These are phyloP conservation scores for Capniomyces stellatus DNA, from an alignment of 371 early-diverging fungal genomes.

Conservation along the genomic window DNA sequence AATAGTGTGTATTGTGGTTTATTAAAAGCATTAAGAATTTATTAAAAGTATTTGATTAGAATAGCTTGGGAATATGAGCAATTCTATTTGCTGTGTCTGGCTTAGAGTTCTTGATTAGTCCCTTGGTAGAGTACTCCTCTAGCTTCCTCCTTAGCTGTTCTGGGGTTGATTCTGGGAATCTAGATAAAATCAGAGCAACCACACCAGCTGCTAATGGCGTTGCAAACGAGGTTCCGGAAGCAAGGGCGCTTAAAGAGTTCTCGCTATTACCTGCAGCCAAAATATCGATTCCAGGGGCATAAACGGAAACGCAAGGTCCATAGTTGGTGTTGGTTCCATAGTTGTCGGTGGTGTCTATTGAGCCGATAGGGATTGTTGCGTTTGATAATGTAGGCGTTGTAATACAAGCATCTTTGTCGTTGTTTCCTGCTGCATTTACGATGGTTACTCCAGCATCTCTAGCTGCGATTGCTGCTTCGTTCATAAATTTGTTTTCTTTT, in stretches of 20 bases:
- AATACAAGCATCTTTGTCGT: neutral
- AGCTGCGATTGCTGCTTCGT: conserved; percentile 46
- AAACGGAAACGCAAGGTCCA: conserved; percentile 87
- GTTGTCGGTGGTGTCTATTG: conserved; percentile 58
- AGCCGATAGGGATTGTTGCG: conserved; percentile 14
- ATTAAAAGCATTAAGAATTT: too few relatives aligned
- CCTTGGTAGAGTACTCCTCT: too few relatives aligned
- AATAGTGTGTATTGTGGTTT: too few relatives aligned
- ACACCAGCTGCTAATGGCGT: conserved; percentile 2
- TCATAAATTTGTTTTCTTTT: conserved; percentile 49
- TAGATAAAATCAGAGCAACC: neutral
- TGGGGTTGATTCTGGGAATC: too few relatives aligned
- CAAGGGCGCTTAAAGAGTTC: conserved; percentile 28
- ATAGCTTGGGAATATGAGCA: too few relatives aligned
- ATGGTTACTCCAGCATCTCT: neutral
- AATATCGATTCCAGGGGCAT: conserved; percentile 89
- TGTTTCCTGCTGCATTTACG: conserved; percentile 3
- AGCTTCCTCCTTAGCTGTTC: too few relatives aligned
- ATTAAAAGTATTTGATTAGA: too few relatives aligned
- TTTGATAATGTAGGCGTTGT: neutral
- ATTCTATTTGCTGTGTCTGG: too few relatives aligned
- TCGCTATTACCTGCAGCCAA: conserved; percentile 71
- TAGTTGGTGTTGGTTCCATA: conserved; percentile 82
- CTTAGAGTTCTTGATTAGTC: too few relatives aligned
- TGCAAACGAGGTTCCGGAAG: conserved; percentile 2